Conservation (phyloP, 805 yeast species). For the Monosporozyma siamensis region DNA sequence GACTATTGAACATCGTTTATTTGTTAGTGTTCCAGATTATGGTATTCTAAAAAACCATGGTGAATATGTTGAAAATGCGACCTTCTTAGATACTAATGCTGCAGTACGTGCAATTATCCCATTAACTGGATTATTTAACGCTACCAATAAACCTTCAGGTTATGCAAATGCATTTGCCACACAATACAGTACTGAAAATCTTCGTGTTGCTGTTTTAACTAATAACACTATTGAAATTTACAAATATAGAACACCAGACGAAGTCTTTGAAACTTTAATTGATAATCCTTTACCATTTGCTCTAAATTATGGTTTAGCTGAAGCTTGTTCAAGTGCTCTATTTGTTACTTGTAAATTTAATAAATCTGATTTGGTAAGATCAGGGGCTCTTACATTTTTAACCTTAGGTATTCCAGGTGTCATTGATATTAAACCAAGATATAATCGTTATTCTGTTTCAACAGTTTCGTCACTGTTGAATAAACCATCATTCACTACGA, state of each 20-base stretch:
- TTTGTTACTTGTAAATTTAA: slow-evolving; percentile 72
- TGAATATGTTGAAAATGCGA: slow-evolving; percentile 72
- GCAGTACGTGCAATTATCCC: slow-evolving; percentile 65
- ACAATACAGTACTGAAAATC: slow-evolving; percentile 60
- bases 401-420: slow-evolving; percentile 36
- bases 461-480: slow-evolving; percentile 23
- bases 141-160: slow-evolving; percentile 68
- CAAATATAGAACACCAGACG: slow-evolving; percentile 71
- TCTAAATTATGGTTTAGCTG: slow-evolving; percentile 74
- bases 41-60: slow-evolving; percentile 70
- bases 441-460: slow-evolving; percentile 26
- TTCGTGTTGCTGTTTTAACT: slow-evolving; percentile 76
- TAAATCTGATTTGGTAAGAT: slow-evolving; percentile 42
- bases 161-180: slow-evolving; percentile 81
- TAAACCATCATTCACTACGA: slow-evolving; percentile 19
- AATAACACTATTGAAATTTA: slow-evolving; percentile 67
- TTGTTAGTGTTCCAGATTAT: slow-evolving; percentile 74
- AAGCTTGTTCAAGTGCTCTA: slow-evolving; percentile 82
- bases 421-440: slow-evolving; percentile 35
- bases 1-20: slow-evolving; percentile 37
- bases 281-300: slow-evolving; percentile 65
- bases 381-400: slow-evolving; percentile 37
- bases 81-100: slow-evolving; percentile 53
- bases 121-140: slow-evolving; percentile 58
- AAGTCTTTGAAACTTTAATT: slow-evolving; percentile 59